phyloP scores from a whole-genome alignment of 1,139 yeast species.

The Candida tetrigidarum region DNA sequence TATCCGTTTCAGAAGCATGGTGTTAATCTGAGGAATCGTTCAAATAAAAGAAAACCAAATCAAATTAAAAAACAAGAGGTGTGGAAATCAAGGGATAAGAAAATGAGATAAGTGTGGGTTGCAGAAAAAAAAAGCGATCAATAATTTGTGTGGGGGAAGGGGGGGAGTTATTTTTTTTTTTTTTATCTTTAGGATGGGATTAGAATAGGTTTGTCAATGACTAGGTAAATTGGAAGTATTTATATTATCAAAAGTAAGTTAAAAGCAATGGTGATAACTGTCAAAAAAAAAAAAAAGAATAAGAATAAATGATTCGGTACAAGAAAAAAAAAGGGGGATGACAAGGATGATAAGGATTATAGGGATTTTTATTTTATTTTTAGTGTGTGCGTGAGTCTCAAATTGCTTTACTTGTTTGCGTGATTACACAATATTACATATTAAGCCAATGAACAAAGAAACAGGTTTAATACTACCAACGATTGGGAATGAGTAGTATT shows the following conservation, averaged over 20 bases:
- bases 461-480: too few relatives aligned
- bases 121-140: not conserved
- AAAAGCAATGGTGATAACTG: not conserved
- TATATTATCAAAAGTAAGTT: too few relatives aligned
- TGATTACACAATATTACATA: not conserved
- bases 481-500: too few relatives aligned
- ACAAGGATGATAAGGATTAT: not conserved
- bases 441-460: too few relatives aligned
- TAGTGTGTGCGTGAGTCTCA: not conserved
- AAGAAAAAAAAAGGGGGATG: not conserved
- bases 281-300: not conserved
- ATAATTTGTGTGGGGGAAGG: too few relatives aligned
- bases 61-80: not conserved
- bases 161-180: too few relatives aligned
- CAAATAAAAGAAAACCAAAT: too few relatives aligned
- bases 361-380: not conserved
- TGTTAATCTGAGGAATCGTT: too few relatives aligned
- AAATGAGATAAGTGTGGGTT: not conserved
- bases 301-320: too few relatives aligned
- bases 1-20: conserved; percentile 4
- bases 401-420: not conserved
- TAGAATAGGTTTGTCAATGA: too few relatives aligned
- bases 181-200: too few relatives aligned
- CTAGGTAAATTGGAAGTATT: too few relatives aligned
- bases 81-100: conserved; percentile 1